These are phyloP conservation scores for Calonectria ilicicola DNA, from an alignment of 2,329 filamentous ascomycete species.

Conservation along the genomic window DNA sequence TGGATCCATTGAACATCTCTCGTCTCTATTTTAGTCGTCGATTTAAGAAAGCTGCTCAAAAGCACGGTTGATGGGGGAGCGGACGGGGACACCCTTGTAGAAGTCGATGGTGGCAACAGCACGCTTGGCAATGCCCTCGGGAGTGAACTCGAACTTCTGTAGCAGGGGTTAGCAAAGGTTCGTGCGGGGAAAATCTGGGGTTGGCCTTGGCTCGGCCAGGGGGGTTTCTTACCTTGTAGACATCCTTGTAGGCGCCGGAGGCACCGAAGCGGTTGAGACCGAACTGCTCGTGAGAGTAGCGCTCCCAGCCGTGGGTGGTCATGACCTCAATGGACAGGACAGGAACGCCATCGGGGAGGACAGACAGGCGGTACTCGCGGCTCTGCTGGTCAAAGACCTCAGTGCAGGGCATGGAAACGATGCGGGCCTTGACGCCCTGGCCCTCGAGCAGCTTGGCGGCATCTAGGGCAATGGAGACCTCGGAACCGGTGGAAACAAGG, in stretches of 20 bases:
- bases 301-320: conserved; percentile 98
- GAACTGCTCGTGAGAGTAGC: conserved; percentile 99
- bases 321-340: conserved; percentile 95
- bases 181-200: background rate
- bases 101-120: conserved; percentile 93
- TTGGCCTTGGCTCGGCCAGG: conserved; percentile 16
- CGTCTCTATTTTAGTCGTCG: conserved; percentile 28
- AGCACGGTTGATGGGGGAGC: conserved; percentile 95
- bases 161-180: conserved; percentile 51
- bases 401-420: conserved; percentile 96
- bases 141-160: conserved; percentile 99
- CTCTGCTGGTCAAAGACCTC: conserved; percentile 95
- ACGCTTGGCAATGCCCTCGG: conserved; percentile 96
- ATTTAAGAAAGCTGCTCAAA: conserved; percentile 95
- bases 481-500: conserved; percentile 93
- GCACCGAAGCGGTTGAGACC: conserved; percentile 99
- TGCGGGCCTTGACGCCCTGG: conserved; percentile 86
- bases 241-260: conserved; percentile 95
- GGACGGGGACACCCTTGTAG: conserved; percentile 93
- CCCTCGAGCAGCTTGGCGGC: conserved; percentile 93
- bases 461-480: conserved; percentile 94
- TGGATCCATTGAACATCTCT: conserved; percentile 25
- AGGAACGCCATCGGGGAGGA: conserved; percentile 94
- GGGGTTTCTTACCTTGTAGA: conserved; percentile 81
- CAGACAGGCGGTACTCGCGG: conserved; percentile 94